Conservation (phyloP, 495 filamentous ascomycete species). For the Lasiosphaeriaceae sp. region DNA sequence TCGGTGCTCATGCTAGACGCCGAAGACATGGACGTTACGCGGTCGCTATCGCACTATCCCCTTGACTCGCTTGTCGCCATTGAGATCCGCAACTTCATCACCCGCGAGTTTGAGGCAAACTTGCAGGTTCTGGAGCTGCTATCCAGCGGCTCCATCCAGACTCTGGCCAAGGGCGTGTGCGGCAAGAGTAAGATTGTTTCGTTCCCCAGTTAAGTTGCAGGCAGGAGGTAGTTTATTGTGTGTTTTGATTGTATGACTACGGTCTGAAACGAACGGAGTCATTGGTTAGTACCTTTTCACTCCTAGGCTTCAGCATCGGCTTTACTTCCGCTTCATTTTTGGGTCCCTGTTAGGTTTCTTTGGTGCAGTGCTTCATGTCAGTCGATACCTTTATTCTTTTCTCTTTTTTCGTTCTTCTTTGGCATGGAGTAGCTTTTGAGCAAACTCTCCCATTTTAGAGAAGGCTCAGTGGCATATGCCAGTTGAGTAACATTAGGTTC, state of each 20-base stretch:
- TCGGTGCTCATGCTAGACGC: conserved; percentile 48
- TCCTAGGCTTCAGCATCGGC: too few species aligned
- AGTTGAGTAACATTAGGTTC: too few species aligned
- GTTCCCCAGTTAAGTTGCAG: not conserved
- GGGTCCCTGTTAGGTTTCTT: too few species aligned
- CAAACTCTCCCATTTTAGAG: too few species aligned
- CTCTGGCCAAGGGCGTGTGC: conserved; percentile 44
- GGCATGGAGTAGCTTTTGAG: too few species aligned
- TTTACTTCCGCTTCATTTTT: too few species aligned
- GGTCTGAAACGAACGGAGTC: too few species aligned
- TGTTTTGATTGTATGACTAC: not conserved
- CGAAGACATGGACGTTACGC: conserved; percentile 48
- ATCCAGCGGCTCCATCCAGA: conserved; percentile 47
- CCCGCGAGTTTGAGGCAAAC: conserved; percentile 47
- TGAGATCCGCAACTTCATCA: conserved; percentile 53
- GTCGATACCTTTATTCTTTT: too few species aligned
- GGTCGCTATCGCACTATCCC: conserved; percentile 47
- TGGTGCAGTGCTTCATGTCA: too few species aligned
- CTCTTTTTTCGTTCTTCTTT: too few species aligned
- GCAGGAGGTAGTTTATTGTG: not conserved
- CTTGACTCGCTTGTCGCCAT: conserved; percentile 52
- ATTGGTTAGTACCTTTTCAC: too few species aligned
- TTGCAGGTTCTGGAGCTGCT: conserved; percentile 52
- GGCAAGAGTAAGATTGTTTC: conserved; percentile 46
- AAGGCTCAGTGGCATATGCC: too few species aligned